Conservation (phyloP, 495 filamentous ascomycete genomes). For the Penicillium roqueforti region DNA sequence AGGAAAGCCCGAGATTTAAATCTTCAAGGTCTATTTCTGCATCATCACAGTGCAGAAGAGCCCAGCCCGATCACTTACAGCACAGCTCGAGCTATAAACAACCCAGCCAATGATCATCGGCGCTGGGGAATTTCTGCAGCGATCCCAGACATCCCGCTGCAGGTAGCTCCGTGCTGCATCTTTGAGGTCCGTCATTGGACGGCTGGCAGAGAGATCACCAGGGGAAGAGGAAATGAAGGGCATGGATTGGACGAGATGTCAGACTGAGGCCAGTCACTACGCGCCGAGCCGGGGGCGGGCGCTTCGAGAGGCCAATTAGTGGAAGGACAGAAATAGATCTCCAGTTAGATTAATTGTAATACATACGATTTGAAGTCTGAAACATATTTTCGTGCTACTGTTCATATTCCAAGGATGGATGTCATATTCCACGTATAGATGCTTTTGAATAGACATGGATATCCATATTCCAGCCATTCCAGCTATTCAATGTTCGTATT, state of each 20-base stretch:
- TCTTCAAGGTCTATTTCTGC: slow-evolving; percentile 8
- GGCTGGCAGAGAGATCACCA: slow-evolving; percentile 13
- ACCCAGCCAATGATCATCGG: slow-evolving; percentile 1
- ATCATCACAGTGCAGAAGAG: background rate
- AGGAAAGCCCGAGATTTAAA: background rate
- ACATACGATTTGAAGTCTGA: too few relatives aligned
- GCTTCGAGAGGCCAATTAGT: slow-evolving; percentile 12
- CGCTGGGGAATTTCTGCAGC: slow-evolving; percentile 12
- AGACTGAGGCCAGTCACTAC: slow-evolving; percentile 16
- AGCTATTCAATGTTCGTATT: slow-evolving; percentile 4
- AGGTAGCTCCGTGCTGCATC: background rate
- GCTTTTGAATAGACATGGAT: background rate
- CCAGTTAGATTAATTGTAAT: too few relatives aligned
- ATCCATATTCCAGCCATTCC: background rate
- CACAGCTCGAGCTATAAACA: slow-evolving; percentile 8
- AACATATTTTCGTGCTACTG: background rate
- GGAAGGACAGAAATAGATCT: slow-evolving; percentile 1
- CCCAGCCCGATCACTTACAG: slow-evolving; percentile 5
- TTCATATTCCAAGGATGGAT: background rate
- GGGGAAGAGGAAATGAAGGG: background rate
- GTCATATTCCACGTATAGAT: too few relatives aligned
- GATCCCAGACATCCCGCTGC: slow-evolving; percentile 17
- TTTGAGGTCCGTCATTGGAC: slow-evolving; percentile 12
- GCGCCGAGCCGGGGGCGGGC: slow-evolving; percentile 23
- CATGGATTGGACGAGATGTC: slow-evolving; percentile 9